Evolutionary conservation across 768 basidiomycete genomes (phyloP).

Genomic region (Trametes cingulata): DNA sequence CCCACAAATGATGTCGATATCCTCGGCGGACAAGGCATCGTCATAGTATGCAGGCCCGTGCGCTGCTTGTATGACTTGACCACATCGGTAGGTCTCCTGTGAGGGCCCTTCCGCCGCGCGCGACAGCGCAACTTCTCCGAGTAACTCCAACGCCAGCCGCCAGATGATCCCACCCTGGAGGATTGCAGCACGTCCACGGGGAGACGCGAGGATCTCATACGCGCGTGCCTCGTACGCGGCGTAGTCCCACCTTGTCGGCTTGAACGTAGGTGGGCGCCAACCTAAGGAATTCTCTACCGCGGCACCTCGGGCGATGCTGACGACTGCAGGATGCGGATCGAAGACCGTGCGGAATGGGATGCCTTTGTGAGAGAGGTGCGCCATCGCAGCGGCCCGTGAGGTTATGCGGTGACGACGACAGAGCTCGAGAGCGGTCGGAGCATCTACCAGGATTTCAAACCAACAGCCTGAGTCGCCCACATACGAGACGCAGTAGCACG

Average conservation of each 20-base stretch:
- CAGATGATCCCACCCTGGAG: conserved; percentile 9
- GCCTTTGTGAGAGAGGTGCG: not conserved
- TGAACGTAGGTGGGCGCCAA: not conserved
- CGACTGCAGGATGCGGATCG: not conserved
- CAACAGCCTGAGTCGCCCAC: not conserved
- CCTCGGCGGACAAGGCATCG: conserved; percentile 4
- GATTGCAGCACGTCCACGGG: conserved; percentile 1
- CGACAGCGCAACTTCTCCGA: not conserved
- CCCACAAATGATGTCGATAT: conserved; percentile 10
- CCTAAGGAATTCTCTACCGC: not conserved
- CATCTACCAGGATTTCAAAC: conserved; percentile 1
- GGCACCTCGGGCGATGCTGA: not conserved
- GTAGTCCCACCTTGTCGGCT: not conserved
- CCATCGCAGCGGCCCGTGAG: not conserved
- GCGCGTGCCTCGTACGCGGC: conserved; percentile 2
- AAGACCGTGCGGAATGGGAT: not conserved
- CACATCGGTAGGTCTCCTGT: not conserved
- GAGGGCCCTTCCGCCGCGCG: not conserved
- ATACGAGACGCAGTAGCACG: not conserved
- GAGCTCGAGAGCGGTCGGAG: not conserved
- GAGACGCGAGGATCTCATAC: not conserved
- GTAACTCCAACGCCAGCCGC: conserved; percentile 6
- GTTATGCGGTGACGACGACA: not conserved
- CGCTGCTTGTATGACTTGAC: not conserved
- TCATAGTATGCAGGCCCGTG: not conserved